phyloP scores from a whole-genome alignment of 1,139 yeast genomes.

The Pichia norvegensis region DNA sequence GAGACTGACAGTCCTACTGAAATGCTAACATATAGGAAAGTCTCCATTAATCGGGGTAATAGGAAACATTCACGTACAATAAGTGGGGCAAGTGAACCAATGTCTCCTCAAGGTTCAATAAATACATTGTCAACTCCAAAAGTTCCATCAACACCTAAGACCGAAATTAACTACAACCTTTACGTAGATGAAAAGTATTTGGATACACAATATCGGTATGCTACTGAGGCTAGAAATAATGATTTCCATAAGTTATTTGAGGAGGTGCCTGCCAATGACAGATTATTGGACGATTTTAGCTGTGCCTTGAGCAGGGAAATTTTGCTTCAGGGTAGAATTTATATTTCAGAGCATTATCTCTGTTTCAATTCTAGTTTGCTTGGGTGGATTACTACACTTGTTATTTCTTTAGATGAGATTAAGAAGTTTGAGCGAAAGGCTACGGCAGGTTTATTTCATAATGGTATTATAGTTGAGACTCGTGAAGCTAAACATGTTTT shows the following conservation, averaged over 20 bases:
- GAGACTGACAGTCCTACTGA: conserved; percentile 26
- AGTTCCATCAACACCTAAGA: conserved; percentile 10
- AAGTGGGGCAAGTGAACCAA: conserved; percentile 12
- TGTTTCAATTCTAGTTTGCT: conserved; percentile 89
- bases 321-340: conserved; percentile 82
- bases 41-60: not conserved
- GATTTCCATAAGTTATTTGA: conserved; percentile 77
- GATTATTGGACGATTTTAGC: conserved; percentile 73
- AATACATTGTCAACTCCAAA: conserved; percentile 2
- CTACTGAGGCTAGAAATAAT: conserved; percentile 60
- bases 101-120: conserved; percentile 16
- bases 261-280: conserved; percentile 60
- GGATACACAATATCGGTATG: conserved; percentile 42
- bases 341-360: conserved; percentile 69
- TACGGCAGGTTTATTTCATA: conserved; percentile 87
- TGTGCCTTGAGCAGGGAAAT: conserved; percentile 89
- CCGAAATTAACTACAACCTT: conserved; percentile 27
- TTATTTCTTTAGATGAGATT: conserved; percentile 67
- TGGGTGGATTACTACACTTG: conserved; percentile 85
- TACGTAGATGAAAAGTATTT: conserved; percentile 36
- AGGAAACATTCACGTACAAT: conserved; percentile 10
- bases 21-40: conserved; percentile 41
- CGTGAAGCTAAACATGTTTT: conserved; percentile 61
- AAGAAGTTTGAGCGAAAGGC: conserved; percentile 66
- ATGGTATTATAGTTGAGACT: conserved; percentile 76